These are phyloP conservation scores for Echeveria elegans DNA, from an alignment of 164 flowering plant species.

Conservation along the genomic window DNA sequence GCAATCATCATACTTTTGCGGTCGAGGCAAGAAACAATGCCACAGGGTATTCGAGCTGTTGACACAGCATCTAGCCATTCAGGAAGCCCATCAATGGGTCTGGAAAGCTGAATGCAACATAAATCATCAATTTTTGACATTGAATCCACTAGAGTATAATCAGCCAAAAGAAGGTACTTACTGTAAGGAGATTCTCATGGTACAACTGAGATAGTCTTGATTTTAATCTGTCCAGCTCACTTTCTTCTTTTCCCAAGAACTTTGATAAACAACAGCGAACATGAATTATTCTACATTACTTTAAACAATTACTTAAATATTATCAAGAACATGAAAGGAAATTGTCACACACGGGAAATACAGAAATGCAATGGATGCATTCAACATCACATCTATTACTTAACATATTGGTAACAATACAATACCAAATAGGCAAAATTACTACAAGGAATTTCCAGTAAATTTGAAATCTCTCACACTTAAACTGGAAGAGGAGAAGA, in stretches of 20 bases:
- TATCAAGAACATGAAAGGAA: too few relatives aligned
- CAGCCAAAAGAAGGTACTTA: slow-evolving; percentile 22
- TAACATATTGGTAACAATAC: too few relatives aligned
- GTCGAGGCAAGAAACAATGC: slow-evolving; percentile 80
- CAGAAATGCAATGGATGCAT: too few relatives aligned
- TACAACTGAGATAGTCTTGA: slow-evolving; percentile 63
- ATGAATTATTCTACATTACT: neutral
- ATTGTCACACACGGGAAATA: too few relatives aligned
- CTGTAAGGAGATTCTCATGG: slow-evolving; percentile 59
- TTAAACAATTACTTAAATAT: neutral
- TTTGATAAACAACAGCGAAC: neutral
- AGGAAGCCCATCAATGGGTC: slow-evolving; percentile 70
- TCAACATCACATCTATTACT: too few relatives aligned
- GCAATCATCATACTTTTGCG: slow-evolving; percentile 53
- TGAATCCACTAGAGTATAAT: neutral
- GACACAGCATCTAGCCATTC: slow-evolving; percentile 89
- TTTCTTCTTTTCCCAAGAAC: slow-evolving; percentile 45
- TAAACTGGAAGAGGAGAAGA: too few relatives aligned
- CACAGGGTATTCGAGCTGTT: slow-evolving; percentile 84
- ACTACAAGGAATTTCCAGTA: too few relatives aligned
- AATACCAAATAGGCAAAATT: too few relatives aligned
- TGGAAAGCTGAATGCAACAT: slow-evolving; percentile 41
- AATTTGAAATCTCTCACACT: too few relatives aligned
- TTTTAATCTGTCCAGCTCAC: slow-evolving; percentile 55
- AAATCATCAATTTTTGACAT: neutral